Percentiles rank a stretch among this genome's conserved stretches.
Evolutionary conservation across 1,139 yeast species (phyloP).

Genomic region (Scheffersomyces parashehatae): DNA sequence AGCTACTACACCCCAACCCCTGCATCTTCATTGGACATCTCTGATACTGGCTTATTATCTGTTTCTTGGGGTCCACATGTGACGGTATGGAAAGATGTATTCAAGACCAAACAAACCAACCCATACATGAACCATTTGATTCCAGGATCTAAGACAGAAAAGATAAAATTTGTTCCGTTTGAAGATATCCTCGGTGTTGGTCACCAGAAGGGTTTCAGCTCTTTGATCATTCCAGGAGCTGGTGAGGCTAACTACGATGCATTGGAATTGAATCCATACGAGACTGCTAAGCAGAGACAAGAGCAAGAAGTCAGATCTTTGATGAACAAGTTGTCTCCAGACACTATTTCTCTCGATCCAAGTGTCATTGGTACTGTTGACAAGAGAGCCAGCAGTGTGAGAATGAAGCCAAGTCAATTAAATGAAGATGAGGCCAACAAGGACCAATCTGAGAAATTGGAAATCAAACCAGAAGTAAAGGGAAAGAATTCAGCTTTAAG

Average conservation of each 20-base stretch:
- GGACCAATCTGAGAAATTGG: slow-evolving; percentile 36
- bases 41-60: slow-evolving; percentile 84
- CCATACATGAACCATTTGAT: slow-evolving; percentile 93
- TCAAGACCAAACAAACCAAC: slow-evolving; percentile 59
- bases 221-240: slow-evolving; percentile 89
- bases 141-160: slow-evolving; percentile 74
- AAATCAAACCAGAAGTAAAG: slow-evolving; percentile 62
- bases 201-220: slow-evolving; percentile 73
- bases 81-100: slow-evolving; percentile 80
- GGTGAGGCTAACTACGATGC: slow-evolving; percentile 99
- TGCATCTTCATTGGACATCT: slow-evolving; percentile 73
- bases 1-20: slow-evolving; percentile 83
- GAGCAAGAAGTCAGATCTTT: slow-evolving; percentile 86
- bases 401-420: slow-evolving; percentile 65
- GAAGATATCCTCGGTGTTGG: slow-evolving; percentile 95
- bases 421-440: slow-evolving; percentile 41
- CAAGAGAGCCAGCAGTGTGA: slow-evolving; percentile 58
- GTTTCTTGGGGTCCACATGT: slow-evolving; percentile 96
- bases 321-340: slow-evolving; percentile 87
- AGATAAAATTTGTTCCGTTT: slow-evolving; percentile 80
- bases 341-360: slow-evolving; percentile 91
- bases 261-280: slow-evolving; percentile 88
- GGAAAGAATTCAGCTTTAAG: slow-evolving; percentile 85
- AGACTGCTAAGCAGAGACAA: slow-evolving; percentile 89
- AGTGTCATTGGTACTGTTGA: slow-evolving; percentile 83